A percentile compares a stretch with the other conserved stretches of the same genome.
Conservation (phyloP, 495 filamentous ascomycete genomes). For the Gamarada debralockiae region DNA sequence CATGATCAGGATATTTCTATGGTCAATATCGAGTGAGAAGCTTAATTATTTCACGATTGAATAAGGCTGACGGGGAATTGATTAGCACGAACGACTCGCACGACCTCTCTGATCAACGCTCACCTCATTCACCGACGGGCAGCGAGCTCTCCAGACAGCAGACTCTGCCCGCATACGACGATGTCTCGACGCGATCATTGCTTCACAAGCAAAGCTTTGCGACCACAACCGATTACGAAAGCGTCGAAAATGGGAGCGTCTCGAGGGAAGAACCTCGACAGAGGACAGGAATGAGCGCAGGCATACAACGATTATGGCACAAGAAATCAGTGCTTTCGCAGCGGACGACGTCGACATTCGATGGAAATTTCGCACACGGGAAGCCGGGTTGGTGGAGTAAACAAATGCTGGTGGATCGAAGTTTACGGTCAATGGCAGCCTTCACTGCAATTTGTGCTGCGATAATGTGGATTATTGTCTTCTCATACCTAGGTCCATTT, state of each 20-base stretch:
- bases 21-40: constrained; percentile 6
- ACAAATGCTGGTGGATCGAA: constrained; percentile 15
- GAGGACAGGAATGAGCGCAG: neutral
- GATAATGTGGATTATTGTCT: constrained; percentile 3
- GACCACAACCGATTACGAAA: neutral
- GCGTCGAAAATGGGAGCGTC: neutral
- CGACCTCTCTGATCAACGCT: neutral
- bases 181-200: constrained; percentile 6
- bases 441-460: constrained; percentile 9
- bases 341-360: neutral
- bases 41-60: neutral
- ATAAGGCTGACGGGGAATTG: neutral
- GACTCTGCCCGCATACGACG: neutral
- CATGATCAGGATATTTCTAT: constrained; percentile 4
- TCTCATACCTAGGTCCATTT: constrained; percentile 2
- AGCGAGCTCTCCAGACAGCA: neutral
- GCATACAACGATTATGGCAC: neutral
- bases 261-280: constrained; percentile 2
- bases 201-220: constrained; percentile 1
- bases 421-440: constrained; percentile 7
- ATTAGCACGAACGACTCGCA: neutral
- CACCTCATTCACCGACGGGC: neutral
- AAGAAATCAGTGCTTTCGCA: neutral
- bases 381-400: constrained; percentile 10
- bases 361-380: constrained; percentile 7